Evolutionary conservation across 2,329 filamentous ascomycete species (phyloP).

Genomic region (Fusarium neocosmosporiellum): DNA sequence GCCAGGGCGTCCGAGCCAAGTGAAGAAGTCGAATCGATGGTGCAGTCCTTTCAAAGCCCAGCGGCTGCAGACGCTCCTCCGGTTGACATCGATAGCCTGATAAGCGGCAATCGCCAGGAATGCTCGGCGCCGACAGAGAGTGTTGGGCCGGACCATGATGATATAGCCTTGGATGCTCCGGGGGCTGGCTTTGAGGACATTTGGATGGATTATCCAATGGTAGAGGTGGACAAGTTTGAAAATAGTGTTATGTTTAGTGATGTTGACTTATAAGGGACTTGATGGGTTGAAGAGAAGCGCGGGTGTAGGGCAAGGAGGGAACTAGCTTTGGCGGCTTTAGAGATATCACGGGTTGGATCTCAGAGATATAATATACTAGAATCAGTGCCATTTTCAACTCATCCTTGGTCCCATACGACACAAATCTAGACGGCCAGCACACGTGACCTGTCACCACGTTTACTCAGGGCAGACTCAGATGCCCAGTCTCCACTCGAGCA

Average conservation of each 20-base stretch:
- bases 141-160: neutral
- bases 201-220: neutral
- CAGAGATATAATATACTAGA: neutral
- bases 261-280: neutral
- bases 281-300: neutral
- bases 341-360: too few relatives aligned
- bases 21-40: slow-evolving; percentile 44
- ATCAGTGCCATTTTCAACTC: neutral
- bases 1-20: neutral
- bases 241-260: neutral
- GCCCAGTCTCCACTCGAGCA: neutral
- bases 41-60: neutral
- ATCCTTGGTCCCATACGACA: neutral
- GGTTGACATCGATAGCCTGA: neutral
- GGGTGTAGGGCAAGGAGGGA: neutral
- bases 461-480: neutral
- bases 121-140: neutral
- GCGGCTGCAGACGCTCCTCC: neutral
- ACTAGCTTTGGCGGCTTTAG: neutral
- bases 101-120: neutral
- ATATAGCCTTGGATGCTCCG: neutral
- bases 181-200: neutral
- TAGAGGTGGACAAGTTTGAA: neutral
- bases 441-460: neutral
- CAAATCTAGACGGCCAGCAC: neutral